Conservation (phyloP, 768 basidiomycete species). For the Boletus fagicola region DNA sequence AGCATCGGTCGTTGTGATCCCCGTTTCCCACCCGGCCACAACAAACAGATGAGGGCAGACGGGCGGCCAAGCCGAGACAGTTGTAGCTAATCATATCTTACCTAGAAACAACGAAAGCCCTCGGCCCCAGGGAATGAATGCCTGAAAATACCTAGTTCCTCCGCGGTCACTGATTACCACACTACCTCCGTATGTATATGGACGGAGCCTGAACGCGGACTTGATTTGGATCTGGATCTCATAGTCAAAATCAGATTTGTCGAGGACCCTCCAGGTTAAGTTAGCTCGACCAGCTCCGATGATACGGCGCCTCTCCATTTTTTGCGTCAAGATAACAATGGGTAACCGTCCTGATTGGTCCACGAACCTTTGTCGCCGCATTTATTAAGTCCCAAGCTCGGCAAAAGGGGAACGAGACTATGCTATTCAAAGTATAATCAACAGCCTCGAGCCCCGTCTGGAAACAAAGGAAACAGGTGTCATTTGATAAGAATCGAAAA, state of each 20-base stretch:
- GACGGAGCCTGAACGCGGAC: slow-evolving; percentile 8
- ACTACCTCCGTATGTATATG: slow-evolving; percentile 20
- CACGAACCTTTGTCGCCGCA: slow-evolving; percentile 16
- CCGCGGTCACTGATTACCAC: slow-evolving; percentile 26
- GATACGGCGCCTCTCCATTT: slow-evolving; percentile 1
- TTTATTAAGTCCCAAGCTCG: slow-evolving; percentile 3
- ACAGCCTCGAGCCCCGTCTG: slow-evolving; percentile 1
- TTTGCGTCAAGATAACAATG: slow-evolving; percentile 3
- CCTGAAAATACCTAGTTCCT: slow-evolving; percentile 4
- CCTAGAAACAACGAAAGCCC: slow-evolving; percentile 12
- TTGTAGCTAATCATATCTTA: slow-evolving; percentile 15
- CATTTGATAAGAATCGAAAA: neutral
- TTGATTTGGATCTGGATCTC: slow-evolving; percentile 16
- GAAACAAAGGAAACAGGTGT: slow-evolving; percentile 3
- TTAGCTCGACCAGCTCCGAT: slow-evolving; percentile 7
- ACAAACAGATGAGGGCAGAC: neutral
- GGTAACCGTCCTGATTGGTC: slow-evolving; percentile 10
- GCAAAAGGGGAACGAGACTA: slow-evolving; percentile 5
- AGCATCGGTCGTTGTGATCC: slow-evolving; percentile 1
- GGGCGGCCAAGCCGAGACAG: neutral
- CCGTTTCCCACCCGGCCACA: slow-evolving; percentile 10
- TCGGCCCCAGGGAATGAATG: slow-evolving; percentile 28
- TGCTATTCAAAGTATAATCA: neutral
- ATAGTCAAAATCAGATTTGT: slow-evolving; percentile 26
- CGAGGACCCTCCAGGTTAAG: slow-evolving; percentile 13